These are phyloP conservation scores for Torulaspora franciscae DNA, from an alignment of 805 yeast species.

Conservation along the genomic window DNA sequence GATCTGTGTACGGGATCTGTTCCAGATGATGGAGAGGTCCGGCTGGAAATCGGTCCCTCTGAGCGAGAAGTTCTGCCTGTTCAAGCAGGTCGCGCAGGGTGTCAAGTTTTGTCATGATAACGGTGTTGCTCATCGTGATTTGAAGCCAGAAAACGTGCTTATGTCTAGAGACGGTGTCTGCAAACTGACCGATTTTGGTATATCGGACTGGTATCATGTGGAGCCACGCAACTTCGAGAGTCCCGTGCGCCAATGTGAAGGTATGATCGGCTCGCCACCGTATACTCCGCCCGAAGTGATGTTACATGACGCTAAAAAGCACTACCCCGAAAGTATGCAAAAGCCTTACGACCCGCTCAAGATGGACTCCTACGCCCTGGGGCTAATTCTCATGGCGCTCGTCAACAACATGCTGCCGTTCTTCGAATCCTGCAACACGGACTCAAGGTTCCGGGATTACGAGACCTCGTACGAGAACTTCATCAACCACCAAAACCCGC, in stretches of 20 bases:
- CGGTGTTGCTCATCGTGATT: constrained; percentile 68
- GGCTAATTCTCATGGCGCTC: constrained; percentile 59
- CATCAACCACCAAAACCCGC: constrained; percentile 39
- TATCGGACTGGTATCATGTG: constrained; percentile 59
- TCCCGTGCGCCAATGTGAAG: constrained; percentile 36
- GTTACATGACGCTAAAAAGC: constrained; percentile 36
- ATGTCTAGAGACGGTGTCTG: constrained; percentile 56
- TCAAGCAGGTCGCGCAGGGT: constrained; percentile 64
- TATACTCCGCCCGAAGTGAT: constrained; percentile 76
- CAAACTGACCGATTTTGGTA: constrained; percentile 74
- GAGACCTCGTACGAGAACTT: constrained; percentile 43
- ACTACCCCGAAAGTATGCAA: constrained; percentile 32
- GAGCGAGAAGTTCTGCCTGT: constrained; percentile 56
- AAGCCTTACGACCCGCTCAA: constrained; percentile 56
- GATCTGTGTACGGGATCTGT: constrained; percentile 61
- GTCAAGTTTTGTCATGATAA: constrained; percentile 55
- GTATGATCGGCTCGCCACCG: constrained; percentile 75
- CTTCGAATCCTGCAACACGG: constrained; percentile 43
- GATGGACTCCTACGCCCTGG: constrained; percentile 71
- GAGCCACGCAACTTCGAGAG: constrained; percentile 47
- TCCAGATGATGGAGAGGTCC: constrained; percentile 47
- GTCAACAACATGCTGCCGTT: constrained; percentile 60
- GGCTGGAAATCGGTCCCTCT: constrained; percentile 55
- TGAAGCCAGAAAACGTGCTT: constrained; percentile 70
- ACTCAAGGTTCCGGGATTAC: constrained; percentile 54